phyloP scores from a whole-genome alignment of 2,329 filamentous ascomycete species.

The Talaromyces sp. region DNA sequence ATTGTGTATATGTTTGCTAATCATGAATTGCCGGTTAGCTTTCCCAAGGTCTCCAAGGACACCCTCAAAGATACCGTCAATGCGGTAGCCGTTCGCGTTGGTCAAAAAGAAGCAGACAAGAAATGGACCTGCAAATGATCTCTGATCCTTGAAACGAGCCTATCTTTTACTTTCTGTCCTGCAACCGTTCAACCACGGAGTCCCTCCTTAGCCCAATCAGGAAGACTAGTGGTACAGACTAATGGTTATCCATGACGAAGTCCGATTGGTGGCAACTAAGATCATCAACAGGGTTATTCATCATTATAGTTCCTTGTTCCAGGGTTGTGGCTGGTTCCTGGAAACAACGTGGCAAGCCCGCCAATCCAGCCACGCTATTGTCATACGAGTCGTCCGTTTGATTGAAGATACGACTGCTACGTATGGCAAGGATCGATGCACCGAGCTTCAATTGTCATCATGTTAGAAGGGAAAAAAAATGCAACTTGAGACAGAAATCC shows the following conservation, averaged over 20 bases:
- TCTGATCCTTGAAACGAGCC: not conserved
- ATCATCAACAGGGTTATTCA: conserved; percentile 3
- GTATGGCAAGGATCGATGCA: not conserved
- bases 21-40: conserved; percentile 41
- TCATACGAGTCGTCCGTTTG: not conserved
- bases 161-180: not conserved
- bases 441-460: not conserved
- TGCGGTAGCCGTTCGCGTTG: conserved; percentile 61
- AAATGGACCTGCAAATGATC: conserved; percentile 55
- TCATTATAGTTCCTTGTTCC: conserved; percentile 13
- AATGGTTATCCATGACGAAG: not conserved
- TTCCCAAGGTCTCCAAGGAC: conserved; percentile 66
- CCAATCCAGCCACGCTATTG: not conserved
- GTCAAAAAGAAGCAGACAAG: conserved; percentile 62
- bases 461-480: not conserved
- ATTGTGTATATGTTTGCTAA: conserved; percentile 14
- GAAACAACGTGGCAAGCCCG: conserved; percentile 12
- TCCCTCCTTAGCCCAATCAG: not conserved
- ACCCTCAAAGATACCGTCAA: conserved; percentile 70
- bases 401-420: not conserved
- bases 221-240: not conserved
- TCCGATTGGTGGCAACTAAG: conserved; percentile 5
- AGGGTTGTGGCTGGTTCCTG: conserved; percentile 15
- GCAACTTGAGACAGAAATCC: not conserved
- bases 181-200: not conserved